Evolutionary conservation across 441 rosid species (phyloP).

Genomic region (Erysimum cheiri): DNA sequence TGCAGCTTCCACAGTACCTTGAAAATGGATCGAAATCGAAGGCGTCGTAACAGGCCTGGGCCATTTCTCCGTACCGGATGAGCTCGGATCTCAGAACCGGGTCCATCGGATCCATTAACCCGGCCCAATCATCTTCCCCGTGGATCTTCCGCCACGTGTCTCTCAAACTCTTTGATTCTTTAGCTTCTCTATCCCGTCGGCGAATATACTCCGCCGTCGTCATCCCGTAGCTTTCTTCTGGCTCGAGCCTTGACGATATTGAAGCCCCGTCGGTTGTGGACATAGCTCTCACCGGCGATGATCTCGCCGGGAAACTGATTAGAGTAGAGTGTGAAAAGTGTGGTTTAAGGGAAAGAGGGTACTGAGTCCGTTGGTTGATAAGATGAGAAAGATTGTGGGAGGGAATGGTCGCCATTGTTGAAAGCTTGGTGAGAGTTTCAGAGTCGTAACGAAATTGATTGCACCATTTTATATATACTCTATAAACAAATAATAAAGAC

Average conservation of each 20-base stretch:
- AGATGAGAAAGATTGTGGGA: constrained; percentile 41
- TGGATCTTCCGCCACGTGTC: constrained; percentile 61
- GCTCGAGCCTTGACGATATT: constrained; percentile 46
- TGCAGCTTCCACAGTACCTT: constrained; percentile 63
- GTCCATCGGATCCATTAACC: constrained; percentile 65
- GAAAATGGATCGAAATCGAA: constrained; percentile 72
- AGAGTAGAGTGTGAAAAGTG: neutral
- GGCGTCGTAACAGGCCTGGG: constrained; percentile 71
- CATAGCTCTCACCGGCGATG: constrained; percentile 30
- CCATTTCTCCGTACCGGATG: constrained; percentile 73
- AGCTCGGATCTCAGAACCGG: constrained; percentile 60
- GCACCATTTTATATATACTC: constrained; percentile 10
- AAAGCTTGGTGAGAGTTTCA: constrained; percentile 27
- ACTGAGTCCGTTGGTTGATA: constrained; percentile 12
- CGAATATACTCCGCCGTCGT: constrained; percentile 39
- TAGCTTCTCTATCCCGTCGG: constrained; percentile 31
- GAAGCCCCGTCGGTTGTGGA: constrained; percentile 48
- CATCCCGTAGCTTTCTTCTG: constrained; percentile 28
- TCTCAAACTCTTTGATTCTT: constrained; percentile 43
- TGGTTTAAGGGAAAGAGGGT: constrained; percentile 1
- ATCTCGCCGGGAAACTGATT: constrained; percentile 13
- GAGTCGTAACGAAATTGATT: neutral
- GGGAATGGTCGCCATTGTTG: constrained; percentile 52
- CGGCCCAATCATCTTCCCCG: constrained; percentile 66
- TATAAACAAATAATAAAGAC: constrained; percentile 1